These are phyloP conservation scores for Rosa lucieae DNA, from an alignment of 306 rosid genomes.

Conservation along the genomic window DNA sequence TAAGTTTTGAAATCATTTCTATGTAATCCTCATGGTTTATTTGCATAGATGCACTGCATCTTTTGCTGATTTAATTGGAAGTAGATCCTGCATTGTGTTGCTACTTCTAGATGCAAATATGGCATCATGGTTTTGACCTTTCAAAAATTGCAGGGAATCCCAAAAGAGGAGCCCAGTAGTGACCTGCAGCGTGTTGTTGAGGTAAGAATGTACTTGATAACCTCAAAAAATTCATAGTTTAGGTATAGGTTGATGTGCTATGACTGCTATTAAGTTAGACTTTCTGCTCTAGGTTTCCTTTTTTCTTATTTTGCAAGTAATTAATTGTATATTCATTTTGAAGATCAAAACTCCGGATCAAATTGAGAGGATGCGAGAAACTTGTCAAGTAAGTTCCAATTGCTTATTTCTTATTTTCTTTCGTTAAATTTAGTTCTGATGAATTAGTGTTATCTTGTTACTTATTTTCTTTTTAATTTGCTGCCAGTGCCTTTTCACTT, in stretches of 20 bases:
- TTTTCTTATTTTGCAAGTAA: not conserved
- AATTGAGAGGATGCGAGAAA: conserved; percentile 83
- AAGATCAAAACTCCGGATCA: conserved; percentile 75
- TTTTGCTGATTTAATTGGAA: conserved; percentile 6
- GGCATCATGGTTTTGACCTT: not conserved
- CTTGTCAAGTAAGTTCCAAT: conserved; percentile 59
- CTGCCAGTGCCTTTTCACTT: not conserved
- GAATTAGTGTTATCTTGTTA: not conserved
- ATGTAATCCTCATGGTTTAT: not conserved
- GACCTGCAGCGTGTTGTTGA: conserved; percentile 74
- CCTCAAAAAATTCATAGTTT: not conserved
- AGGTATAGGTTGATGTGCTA: not conserved
- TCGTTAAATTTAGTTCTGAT: not conserved
- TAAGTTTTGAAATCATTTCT: conserved; percentile 39
- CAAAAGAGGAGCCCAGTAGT: conserved; percentile 81
- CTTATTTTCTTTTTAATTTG: not conserved
- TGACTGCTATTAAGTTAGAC: not conserved
- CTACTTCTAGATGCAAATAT: not conserved
- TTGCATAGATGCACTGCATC: not conserved
- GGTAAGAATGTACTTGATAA: conserved; percentile 41
- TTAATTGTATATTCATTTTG: conserved; percentile 26
- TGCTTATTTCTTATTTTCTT: not conserved
- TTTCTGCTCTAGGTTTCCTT: not conserved
- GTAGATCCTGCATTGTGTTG: not conserved
- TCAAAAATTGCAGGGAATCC: conserved; percentile 58